Evolutionary conservation across 2,329 filamentous ascomycete genomes (phyloP), one percentile per base, ranked within the genome.

Genomic region (Fusarium sterilihyphosum): DNA sequence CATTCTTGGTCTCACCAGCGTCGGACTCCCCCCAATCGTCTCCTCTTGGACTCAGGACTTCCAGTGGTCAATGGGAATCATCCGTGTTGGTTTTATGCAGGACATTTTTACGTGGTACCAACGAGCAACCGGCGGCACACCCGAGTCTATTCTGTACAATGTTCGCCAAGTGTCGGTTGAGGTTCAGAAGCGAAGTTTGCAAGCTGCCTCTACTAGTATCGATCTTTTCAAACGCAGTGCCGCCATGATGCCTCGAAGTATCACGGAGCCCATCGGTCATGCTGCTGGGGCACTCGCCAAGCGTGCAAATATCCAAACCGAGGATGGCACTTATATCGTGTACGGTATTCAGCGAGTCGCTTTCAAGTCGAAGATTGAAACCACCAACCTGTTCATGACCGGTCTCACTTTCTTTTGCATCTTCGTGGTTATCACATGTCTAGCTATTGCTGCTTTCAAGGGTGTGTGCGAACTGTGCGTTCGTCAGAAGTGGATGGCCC

Each of bases 41-140:
- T 89, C 93, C 79, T 89, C 95, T 0, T 98, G 96, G 96, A 98
- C 95, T 4, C 95, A 98, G 84, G 96, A 98, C 84, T 98, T 98
- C 85, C 93, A 97, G 81, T 98, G 96, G 96, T 97, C 93, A 80
- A 96, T 98, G 94, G 96, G 96, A 78, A 95, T 98, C 78, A 97
- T 98, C 78, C 90, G 90, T 59, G 88, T 98, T 47, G 87, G 87
- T n/a, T 98, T 97, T 82, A 89, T 98, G 85, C 94, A 98, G 85
- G 87, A 87, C 54, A 93, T 98, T 79, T 94, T 94, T 71, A 97
- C 95, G 41, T 98, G 96, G 96, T 98, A 98, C 81, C 95, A 98
- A 84, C 93, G 95, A 71, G 90, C 96, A 7, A 98, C 96, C 6
- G 96, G 96, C 61, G 96, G 96, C 73, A 94, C 89, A 2, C 93